Percentiles rank a stretch among this genome's conserved stretches.
Evolutionary conservation across 176 grass and related monocot genomes (phyloP).

Genomic region (Echinochloa phyllopogon): DNA sequence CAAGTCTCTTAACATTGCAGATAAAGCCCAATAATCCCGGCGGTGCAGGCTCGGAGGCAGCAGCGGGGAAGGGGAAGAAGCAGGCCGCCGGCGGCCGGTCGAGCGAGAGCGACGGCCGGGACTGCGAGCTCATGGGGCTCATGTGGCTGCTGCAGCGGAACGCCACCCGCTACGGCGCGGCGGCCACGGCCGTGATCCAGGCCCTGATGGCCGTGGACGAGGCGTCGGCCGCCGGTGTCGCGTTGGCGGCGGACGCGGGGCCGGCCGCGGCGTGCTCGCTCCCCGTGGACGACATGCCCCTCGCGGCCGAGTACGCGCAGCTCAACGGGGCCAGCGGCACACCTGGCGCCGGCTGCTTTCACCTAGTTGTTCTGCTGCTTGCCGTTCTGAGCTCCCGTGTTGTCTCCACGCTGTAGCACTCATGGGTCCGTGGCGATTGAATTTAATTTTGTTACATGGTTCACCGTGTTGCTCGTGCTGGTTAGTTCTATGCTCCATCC

Average conservation of each 20-base stretch:
- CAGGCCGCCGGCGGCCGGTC: not conserved
- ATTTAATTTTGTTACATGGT: conserved; percentile 36
- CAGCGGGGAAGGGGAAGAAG: conserved; percentile 16
- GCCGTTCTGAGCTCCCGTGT: not conserved
- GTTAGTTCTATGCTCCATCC: too few relatives aligned
- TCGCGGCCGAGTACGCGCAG: conserved; percentile 64
- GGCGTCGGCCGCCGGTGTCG: conserved; percentile 39
- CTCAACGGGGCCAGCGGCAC: conserved; percentile 31
- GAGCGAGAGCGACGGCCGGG: conserved; percentile 54
- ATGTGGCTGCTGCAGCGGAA: conserved; percentile 88
- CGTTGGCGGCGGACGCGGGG: conserved; percentile 30
- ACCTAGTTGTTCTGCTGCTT: conserved; percentile 27
- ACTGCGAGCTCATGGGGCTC: conserved; percentile 93
- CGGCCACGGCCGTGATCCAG: conserved; percentile 68
- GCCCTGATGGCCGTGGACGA: conserved; percentile 81
- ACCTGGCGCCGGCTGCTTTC: not conserved
- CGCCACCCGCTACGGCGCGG: conserved; percentile 68
- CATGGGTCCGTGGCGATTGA: not conserved
- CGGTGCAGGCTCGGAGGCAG: conserved; percentile 1
- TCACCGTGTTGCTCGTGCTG: not conserved
- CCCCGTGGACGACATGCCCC: conserved; percentile 63
- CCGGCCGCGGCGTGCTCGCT: conserved; percentile 66
- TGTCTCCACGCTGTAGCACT: conserved; percentile 31
- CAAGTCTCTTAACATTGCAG: not conserved
- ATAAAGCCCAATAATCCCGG: conserved; percentile 23